Base-by-base conservation (phyloP, 805 yeast species). In the Saccharomycopsis schoenii region DNA sequence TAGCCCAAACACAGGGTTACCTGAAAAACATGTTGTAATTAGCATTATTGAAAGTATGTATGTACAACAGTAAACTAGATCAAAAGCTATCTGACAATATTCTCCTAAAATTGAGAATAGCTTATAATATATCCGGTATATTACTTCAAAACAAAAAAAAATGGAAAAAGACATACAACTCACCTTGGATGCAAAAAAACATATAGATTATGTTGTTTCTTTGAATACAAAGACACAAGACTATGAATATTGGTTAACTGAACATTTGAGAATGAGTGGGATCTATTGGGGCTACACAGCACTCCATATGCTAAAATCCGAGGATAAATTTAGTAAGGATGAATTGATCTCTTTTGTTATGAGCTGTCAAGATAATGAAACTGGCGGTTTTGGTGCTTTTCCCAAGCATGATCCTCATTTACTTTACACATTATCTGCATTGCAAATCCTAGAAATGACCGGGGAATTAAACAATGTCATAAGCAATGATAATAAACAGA, bases 261-360 rank as follows among this genome's bases (percentile, higher is more conserved):
- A 94, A 68, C 98, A 94, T 71, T 76, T 94, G 57, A 79, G 97
- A 39, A 73, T 94, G 78, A 90, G 89, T 68, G 99, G 98, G 1
- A 78, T 94, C 0, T 94, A 94, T 71, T 94, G 99, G 99, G 98
- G 97, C 0, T 75, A 89, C 2, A 86, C 88, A 17, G 90, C 97
- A 0, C 72, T 92, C 39, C 80, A 81, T 57, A 72, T 86, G 1
- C 69, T 93, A 72, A 77, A 80, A 36, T 75, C 84, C 1, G 72
- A 78, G 40, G 80, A 80, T 14, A 80, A 83, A 0, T 80, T 93
- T 61, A 77, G 84, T n/a, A 76, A 77, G 59, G 73, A 77, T 0
- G 88, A 86, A 6, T 82, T 93, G 14, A 72, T 88, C 1, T 72
- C 76, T n/a, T 94, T 85, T 70, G 88, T 93, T 2, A 60, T 82